Conservation (phyloP, 73 alveolate species). For the Tetrahymena malaccensis region DNA sequence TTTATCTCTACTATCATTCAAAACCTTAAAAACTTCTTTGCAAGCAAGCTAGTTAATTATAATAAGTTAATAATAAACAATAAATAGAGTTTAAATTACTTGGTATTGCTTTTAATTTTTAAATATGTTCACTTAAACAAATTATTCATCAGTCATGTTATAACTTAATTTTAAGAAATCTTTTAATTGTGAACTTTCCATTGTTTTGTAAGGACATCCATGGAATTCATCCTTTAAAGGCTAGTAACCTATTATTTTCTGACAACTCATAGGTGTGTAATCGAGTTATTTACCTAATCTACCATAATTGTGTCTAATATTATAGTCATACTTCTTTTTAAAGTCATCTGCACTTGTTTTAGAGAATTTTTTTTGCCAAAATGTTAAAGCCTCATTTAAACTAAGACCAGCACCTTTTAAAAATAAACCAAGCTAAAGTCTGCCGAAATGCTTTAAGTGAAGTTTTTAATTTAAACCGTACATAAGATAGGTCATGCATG, state of each 20-base stretch:
- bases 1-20: not conserved
- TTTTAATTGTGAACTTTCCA: not conserved
- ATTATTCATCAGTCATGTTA: not conserved
- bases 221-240: conserved; percentile 88
- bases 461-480: conserved; percentile 58
- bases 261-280: conserved; percentile 84
- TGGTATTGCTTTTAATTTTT: not conserved
- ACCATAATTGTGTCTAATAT: conserved; percentile 85
- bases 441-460: conserved; percentile 86
- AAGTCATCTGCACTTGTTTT: conserved; percentile 73
- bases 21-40: not conserved
- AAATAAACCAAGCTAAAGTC: conserved; percentile 81
- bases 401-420: conserved; percentile 85
- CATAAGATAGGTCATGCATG: conserved; percentile 84
- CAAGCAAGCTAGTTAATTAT: not conserved
- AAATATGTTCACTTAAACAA: not conserved
- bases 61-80: not conserved
- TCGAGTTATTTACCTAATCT: conserved; percentile 81
- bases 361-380: conserved; percentile 78
- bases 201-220: conserved; percentile 84
- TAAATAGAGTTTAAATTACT: not conserved
- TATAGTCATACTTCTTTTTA: conserved; percentile 78
- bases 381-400: conserved; percentile 68
- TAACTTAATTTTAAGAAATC: not conserved
- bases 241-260: conserved; percentile 57